phyloP scores from a whole-genome alignment of 2,329 filamentous ascomycete species.

The Karstenula rhodostoma region DNA sequence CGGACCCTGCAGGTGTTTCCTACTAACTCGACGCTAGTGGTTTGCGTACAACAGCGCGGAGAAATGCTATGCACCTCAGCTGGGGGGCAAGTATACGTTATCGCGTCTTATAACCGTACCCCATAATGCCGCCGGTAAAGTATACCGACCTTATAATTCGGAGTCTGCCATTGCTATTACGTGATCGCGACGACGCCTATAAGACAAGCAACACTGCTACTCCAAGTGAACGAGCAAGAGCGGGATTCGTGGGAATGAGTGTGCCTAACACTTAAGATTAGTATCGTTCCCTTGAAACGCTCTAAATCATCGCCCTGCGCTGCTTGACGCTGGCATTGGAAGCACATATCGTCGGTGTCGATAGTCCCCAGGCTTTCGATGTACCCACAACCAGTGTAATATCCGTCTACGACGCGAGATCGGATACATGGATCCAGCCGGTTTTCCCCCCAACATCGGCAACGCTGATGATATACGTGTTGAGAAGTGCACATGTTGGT shows the following conservation, averaged over 20 bases:
- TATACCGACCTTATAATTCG: no score
- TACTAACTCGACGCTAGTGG: constrained; percentile 1
- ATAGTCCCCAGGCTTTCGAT: constrained; percentile 32
- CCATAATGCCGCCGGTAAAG: not conserved
- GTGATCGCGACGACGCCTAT: not conserved
- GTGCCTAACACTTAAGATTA: not conserved
- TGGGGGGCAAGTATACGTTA: not conserved
- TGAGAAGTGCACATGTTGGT: constrained; percentile 43
- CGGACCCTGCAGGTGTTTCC: not conserved
- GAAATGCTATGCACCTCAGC: not conserved
- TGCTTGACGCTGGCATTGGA: constrained; percentile 26
- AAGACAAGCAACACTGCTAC: not conserved
- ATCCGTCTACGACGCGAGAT: constrained; percentile 30
- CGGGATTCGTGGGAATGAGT: not conserved
- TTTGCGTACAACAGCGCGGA: not conserved
- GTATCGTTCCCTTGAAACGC: constrained; percentile 21
- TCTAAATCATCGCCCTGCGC: constrained; percentile 25
- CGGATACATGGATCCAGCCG: constrained; percentile 43
- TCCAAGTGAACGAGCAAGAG: not conserved
- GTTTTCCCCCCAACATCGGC: constrained; percentile 42
- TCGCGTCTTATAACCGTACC: not conserved
- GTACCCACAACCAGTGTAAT: constrained; percentile 33
- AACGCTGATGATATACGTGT: constrained; percentile 40
- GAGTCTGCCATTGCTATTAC: not conserved
- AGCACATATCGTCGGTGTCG: constrained; percentile 33